Evolutionary conservation across 2,329 filamentous ascomycete species (phyloP).

Genomic region (Nannizzia gypsea): DNA sequence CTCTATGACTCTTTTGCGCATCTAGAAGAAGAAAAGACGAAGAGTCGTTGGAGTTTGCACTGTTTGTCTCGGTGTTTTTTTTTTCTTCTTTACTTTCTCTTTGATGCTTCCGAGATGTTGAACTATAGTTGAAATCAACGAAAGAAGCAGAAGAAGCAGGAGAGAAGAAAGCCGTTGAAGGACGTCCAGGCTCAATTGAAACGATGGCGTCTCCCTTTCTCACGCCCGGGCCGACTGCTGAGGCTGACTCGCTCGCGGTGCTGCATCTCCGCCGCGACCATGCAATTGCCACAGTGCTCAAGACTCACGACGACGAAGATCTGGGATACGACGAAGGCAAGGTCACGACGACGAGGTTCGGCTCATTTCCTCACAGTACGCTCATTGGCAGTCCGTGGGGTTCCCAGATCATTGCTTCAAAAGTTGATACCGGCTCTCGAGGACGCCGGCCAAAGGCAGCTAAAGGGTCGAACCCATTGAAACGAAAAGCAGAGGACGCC

Average conservation of each 20-base stretch:
- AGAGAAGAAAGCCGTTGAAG: background rate
- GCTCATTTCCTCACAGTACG: conserved; percentile 74
- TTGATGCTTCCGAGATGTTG: background rate
- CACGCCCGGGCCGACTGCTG: conserved; percentile 51
- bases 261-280: conserved; percentile 82
- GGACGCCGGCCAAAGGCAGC: conserved; percentile 50
- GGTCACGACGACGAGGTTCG: conserved; percentile 84
- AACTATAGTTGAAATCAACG: background rate
- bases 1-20: background rate
- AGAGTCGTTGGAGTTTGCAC: background rate
- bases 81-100: background rate
- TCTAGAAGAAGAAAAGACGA: background rate
- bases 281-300: conserved; percentile 62
- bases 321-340: conserved; percentile 65
- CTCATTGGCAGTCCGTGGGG: conserved; percentile 75
- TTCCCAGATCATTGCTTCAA: conserved; percentile 77
- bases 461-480: conserved; percentile 7
- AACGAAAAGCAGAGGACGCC: conserved; percentile 23
- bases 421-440: conserved; percentile 82
- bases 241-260: conserved; percentile 60
- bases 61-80: background rate
- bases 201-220: conserved; percentile 62
- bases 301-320: conserved; percentile 48
- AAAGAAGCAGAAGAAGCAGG: background rate
- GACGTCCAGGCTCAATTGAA: background rate